phyloP scores from a whole-genome alignment of 768 basidiomycete species.

The Pulveroboletus sp. region DNA sequence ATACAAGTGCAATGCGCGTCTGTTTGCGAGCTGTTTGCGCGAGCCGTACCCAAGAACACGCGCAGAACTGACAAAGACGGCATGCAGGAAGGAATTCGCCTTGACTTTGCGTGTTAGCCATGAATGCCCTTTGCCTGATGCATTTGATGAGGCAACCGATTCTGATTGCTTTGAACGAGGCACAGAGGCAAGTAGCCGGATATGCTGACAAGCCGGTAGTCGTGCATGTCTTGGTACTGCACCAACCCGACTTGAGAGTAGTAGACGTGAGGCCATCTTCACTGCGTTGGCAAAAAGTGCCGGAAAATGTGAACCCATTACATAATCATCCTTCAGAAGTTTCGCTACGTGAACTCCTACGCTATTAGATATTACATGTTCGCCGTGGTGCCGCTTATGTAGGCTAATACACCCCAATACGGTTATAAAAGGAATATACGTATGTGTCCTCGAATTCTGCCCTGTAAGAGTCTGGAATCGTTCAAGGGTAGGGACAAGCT shows the following conservation, averaged over 20 bases:
- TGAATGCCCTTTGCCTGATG: conserved; percentile 28
- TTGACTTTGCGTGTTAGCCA: conserved; percentile 57
- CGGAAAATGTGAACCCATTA: conserved; percentile 4
- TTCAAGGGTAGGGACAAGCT: too few species aligned
- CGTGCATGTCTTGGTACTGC: conserved; percentile 1
- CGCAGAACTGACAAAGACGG: conserved; percentile 45
- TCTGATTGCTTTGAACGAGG: conserved; percentile 4
- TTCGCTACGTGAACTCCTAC: too few species aligned
- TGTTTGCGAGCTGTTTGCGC: conserved; percentile 55
- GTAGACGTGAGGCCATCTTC: conserved; percentile 14
- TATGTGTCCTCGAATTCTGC: too few species aligned
- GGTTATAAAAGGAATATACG: too few species aligned
- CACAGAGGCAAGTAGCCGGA: conserved; percentile 12
- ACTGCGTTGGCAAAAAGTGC: not conserved
- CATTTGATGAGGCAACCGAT: conserved; percentile 1
- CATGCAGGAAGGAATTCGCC: conserved; percentile 43
- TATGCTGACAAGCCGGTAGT: conserved; percentile 6
- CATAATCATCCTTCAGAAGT: conserved; percentile 2
- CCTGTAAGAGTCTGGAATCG: too few species aligned
- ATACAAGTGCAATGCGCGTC: conserved; percentile 56
- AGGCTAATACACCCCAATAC: too few species aligned
- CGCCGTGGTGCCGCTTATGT: too few species aligned
- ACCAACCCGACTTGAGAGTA: conserved; percentile 9
- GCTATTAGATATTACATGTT: too few species aligned
- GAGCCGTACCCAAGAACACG: conserved; percentile 55